These are phyloP conservation scores for Lepidium didymum DNA, from an alignment of 345 rosid species.

Conservation along the genomic window DNA sequence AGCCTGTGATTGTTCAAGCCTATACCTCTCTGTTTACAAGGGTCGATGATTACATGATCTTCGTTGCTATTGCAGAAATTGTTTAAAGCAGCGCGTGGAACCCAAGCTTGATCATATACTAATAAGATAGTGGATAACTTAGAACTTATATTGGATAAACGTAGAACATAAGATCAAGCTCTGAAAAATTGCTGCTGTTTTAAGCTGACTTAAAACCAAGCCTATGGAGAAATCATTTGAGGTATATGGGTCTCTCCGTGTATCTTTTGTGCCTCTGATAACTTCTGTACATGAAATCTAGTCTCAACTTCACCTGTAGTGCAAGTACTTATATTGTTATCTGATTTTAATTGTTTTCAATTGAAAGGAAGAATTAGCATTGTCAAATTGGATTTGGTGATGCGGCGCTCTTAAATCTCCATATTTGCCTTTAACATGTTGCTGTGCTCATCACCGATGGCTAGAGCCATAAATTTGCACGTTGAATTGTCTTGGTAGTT, in stretches of 20 bases:
- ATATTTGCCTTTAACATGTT: background rate
- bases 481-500: background rate
- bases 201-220: slow-evolving; percentile 38
- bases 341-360: background rate
- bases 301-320: slow-evolving; percentile 1
- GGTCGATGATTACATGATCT: background rate
- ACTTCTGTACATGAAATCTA: slow-evolving; percentile 20
- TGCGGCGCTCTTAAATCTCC: background rate
- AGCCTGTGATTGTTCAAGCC: background rate
- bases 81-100: slow-evolving; percentile 38
- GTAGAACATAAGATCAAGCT: slow-evolving; percentile 8
- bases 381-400: background rate
- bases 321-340: background rate
- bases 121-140: background rate
- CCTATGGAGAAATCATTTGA: slow-evolving; percentile 16
- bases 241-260: background rate
- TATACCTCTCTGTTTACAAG: background rate
- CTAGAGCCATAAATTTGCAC: background rate
- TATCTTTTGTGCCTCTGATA: background rate
- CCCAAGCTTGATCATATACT: slow-evolving; percentile 12
- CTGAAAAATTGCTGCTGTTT: slow-evolving; percentile 11
- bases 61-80: slow-evolving; percentile 23
- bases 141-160: slow-evolving; percentile 6
- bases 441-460: background rate
- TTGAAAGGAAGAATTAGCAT: background rate